These are phyloP conservation scores for Trichoderma arundinaceum DNA, from an alignment of 2,329 filamentous ascomycete genomes.

Conservation along the genomic window DNA sequence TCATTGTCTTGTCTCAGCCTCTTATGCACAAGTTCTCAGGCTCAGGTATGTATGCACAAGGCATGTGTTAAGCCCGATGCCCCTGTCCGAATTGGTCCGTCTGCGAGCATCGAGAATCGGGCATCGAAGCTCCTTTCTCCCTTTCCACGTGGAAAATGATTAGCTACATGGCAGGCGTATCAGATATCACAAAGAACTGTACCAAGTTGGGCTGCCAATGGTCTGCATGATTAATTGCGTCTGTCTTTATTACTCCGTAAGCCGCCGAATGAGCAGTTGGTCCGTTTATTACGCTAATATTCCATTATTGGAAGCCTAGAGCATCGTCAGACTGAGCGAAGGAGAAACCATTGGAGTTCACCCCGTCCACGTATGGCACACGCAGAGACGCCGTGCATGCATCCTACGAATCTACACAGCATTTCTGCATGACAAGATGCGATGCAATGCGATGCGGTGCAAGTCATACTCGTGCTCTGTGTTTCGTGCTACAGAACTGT, in stretches of 20 bases:
- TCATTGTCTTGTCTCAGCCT: slow-evolving; percentile 15
- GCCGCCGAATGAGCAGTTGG: neutral
- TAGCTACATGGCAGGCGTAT: neutral
- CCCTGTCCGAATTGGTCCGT: slow-evolving; percentile 2
- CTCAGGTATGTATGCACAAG: neutral
- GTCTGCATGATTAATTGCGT: neutral
- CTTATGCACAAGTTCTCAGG: slow-evolving; percentile 9
- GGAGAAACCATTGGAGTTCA: neutral
- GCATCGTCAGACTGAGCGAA: neutral
- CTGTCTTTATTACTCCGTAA: neutral
- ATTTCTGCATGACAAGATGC: neutral
- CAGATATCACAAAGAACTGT: neutral
- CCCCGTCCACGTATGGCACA: slow-evolving; percentile 14
- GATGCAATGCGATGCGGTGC: neutral
- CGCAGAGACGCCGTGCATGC: slow-evolving; percentile 2
- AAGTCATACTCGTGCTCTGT: neutral
- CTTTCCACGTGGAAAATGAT: slow-evolving; percentile 13
- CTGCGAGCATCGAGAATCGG: slow-evolving; percentile 11
- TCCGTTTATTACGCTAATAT: neutral
- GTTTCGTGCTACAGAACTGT: neutral
- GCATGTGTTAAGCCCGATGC: neutral
- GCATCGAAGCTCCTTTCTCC: neutral
- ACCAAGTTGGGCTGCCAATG: neutral
- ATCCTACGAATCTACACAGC: neutral
- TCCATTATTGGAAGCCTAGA: neutral